Percentiles rank a stretch among this genome's conserved stretches.
phyloP scores from a whole-genome alignment of 257 asterid genomes.

The Solanum raphanifolium region DNA sequence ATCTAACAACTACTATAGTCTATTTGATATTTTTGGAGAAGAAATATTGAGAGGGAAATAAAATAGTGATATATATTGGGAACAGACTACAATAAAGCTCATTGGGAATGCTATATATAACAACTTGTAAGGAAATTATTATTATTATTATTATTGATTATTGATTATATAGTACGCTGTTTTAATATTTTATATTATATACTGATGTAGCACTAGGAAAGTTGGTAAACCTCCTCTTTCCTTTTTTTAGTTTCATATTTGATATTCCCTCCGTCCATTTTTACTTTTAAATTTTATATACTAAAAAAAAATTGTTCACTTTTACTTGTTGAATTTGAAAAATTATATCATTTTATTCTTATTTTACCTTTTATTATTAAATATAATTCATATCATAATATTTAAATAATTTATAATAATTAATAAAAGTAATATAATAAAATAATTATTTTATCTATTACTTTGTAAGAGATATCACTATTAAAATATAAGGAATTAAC shows the following conservation, averaged over 20 bases:
- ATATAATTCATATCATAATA: too few species aligned
- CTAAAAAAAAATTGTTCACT: too few species aligned
- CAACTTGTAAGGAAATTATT: neutral
- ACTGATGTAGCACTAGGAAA: neutral
- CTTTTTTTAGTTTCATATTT: neutral
- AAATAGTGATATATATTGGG: neutral
- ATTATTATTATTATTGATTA: neutral
- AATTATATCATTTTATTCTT: too few species aligned
- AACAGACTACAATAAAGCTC: neutral
- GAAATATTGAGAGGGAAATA: neutral
- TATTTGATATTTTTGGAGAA: neutral
- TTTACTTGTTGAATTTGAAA: neutral
- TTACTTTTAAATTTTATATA: too few species aligned
- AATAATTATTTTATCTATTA: too few species aligned
- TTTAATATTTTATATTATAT: neutral
- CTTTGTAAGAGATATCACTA: neutral
- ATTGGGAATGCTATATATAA: neutral
- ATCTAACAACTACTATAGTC: neutral
- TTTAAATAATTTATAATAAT: too few species aligned
- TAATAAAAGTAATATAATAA: too few species aligned
- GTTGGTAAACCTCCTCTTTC: neutral
- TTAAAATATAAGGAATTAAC: accelerated
- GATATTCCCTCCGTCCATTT: too few species aligned
- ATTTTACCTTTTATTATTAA: too few species aligned
- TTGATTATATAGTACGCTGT: neutral